A percentile compares a stretch with the other conserved stretches of the same genome.
Evolutionary conservation across 176 grass and related monocot species (phyloP).

Genomic region (Hordeum vulgare): DNA sequence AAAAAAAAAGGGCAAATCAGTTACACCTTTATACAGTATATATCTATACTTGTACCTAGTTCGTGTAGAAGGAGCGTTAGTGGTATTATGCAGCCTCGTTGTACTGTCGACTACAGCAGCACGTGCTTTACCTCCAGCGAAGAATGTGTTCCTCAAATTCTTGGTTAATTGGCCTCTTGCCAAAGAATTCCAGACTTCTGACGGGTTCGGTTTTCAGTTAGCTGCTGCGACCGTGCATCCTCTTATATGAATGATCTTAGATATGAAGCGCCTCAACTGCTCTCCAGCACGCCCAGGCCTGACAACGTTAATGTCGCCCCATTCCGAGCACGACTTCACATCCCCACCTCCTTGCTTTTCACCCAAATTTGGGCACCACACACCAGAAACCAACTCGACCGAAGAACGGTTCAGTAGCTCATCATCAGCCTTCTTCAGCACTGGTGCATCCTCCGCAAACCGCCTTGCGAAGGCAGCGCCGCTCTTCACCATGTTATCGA

Average conservation of each 20-base stretch:
- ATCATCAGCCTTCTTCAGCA: slow-evolving; percentile 53
- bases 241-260: slow-evolving; percentile 28
- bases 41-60: neutral
- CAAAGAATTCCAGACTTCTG: neutral
- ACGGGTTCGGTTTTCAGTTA: slow-evolving; percentile 4
- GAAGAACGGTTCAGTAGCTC: slow-evolving; percentile 35
- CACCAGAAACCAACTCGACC: too few species aligned
- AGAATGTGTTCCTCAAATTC: neutral
- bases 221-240: slow-evolving; percentile 15
- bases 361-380: slow-evolving; percentile 13
- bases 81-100: neutral
- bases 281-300: slow-evolving; percentile 24
- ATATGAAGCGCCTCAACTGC: slow-evolving; percentile 36
- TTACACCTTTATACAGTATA: neutral
- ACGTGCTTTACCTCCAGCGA: neutral
- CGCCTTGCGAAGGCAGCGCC: slow-evolving; percentile 57
- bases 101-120: neutral
- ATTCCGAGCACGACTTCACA: slow-evolving; percentile 21
- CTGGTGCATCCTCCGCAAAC: slow-evolving; percentile 40
- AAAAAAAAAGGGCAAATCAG: neutral
- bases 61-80: neutral
- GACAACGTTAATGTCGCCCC: slow-evolving; percentile 30
- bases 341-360: neutral
- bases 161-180: neutral
- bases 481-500: slow-evolving; percentile 43